A percentile compares a stretch with the other conserved stretches of the same genome.
phyloP scores from a whole-genome alignment of 768 basidiomycete genomes.

The Boletellus emodensis region DNA sequence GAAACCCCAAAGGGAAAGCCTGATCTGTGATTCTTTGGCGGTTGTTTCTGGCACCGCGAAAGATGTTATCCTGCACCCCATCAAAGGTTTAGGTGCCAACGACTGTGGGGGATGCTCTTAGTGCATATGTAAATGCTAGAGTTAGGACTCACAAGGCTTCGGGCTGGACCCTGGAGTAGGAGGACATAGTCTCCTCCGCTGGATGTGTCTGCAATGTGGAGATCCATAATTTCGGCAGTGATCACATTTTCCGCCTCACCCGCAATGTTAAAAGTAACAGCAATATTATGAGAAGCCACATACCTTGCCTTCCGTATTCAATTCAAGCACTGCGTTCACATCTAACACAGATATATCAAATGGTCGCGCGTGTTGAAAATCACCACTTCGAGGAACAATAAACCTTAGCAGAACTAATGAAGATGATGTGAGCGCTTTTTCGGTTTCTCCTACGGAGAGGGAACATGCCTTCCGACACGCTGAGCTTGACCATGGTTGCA shows the following conservation, averaged over 20 bases:
- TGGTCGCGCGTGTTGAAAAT: slow-evolving; percentile 33
- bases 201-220: slow-evolving; percentile 50
- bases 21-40: slow-evolving; percentile 77
- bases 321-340: slow-evolving; percentile 57
- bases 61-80: slow-evolving; percentile 69
- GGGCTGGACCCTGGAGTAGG: slow-evolving; percentile 53
- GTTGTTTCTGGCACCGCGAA: slow-evolving; percentile 52
- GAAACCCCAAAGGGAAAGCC: slow-evolving; percentile 58
- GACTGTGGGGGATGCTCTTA: slow-evolving; percentile 32
- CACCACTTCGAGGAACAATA: slow-evolving; percentile 44
- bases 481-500: slow-evolving; percentile 49
- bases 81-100: slow-evolving; percentile 43
- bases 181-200: slow-evolving; percentile 34
- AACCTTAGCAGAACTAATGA: slow-evolving; percentile 40
- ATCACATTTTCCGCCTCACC: slow-evolving; percentile 67
- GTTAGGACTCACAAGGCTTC: slow-evolving; percentile 49
- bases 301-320: slow-evolving; percentile 72
- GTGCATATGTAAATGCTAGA: neutral
- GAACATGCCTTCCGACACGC: slow-evolving; percentile 40
- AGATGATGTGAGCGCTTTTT: neutral
- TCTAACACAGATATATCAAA: slow-evolving; percentile 62
- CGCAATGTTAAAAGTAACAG: slow-evolving; percentile 4
- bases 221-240: slow-evolving; percentile 58
- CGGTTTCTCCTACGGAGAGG: neutral
- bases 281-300: slow-evolving; percentile 7